phyloP scores from a whole-genome alignment of 208 protist species.

The Leishmania turanica region DNA sequence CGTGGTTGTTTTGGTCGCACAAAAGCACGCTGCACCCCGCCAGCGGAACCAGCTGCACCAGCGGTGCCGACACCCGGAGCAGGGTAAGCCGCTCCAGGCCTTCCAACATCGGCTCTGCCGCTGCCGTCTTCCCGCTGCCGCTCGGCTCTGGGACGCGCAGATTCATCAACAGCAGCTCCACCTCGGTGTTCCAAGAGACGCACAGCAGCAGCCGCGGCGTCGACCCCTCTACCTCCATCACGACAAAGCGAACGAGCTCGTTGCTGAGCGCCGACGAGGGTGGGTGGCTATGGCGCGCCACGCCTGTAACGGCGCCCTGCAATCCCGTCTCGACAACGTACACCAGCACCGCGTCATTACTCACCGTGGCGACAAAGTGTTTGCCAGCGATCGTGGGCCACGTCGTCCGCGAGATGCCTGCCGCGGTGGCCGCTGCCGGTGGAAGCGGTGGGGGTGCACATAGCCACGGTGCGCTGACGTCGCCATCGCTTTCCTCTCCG shows the following conservation, averaged over 20 bases:
- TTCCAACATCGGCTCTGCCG: constrained; percentile 9
- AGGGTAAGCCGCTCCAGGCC: constrained; percentile 40
- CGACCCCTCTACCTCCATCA: constrained; percentile 25
- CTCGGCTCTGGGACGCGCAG: constrained; percentile 19
- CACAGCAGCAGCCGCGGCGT: constrained; percentile 44
- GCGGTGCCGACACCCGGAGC: constrained; percentile 34
- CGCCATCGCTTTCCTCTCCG: background rate
- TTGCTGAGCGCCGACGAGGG: constrained; percentile 31
- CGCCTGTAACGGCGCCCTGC: constrained; percentile 22
- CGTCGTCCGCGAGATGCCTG: constrained; percentile 17
- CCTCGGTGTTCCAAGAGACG: constrained; percentile 52
- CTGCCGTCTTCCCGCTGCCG: background rate
- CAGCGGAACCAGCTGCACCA: constrained; percentile 52
- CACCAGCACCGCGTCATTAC: constrained; percentile 46
- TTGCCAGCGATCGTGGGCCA: constrained; percentile 32
- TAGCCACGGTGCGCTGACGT: constrained; percentile 21
- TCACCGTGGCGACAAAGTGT: constrained; percentile 55
- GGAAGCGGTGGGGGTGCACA: constrained; percentile 18
- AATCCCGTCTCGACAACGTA: constrained; percentile 43
- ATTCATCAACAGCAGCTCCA: constrained; percentile 59
- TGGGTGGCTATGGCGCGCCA: constrained; percentile 39
- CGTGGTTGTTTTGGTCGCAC: constrained; percentile 43
- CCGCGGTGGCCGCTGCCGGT: constrained; percentile 5
- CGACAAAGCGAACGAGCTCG: constrained; percentile 55
- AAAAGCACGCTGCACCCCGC: constrained; percentile 41